Evolutionary conservation across 2,329 filamentous ascomycete species (phyloP).

Genomic region (Sporothrix brunneoviolacea): DNA sequence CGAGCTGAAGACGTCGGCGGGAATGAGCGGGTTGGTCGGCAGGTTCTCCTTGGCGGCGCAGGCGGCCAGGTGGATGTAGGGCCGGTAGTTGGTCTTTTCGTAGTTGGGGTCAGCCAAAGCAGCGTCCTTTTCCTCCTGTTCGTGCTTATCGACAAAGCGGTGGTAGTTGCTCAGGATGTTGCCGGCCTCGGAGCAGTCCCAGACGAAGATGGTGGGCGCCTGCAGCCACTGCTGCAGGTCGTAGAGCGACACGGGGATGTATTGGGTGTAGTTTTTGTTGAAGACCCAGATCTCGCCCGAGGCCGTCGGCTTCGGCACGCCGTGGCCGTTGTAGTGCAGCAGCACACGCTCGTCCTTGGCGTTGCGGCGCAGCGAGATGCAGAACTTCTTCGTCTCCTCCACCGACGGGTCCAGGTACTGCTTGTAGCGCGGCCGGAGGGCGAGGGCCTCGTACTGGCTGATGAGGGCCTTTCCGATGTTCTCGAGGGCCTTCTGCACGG

Average conservation of each 20-base stretch:
- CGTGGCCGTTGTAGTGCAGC: constrained; percentile 98
- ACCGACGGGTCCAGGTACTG: constrained; percentile 94
- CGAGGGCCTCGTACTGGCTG: constrained; percentile 90
- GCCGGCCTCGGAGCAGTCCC: constrained; percentile 94
- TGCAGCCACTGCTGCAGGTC: constrained; percentile 94
- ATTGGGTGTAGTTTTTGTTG: constrained; percentile 97
- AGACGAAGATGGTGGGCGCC: constrained; percentile 92
- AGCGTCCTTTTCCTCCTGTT: constrained; percentile 75
- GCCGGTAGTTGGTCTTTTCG: constrained; percentile 63
- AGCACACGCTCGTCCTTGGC: constrained; percentile 93
- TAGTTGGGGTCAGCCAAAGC: constrained; percentile 74
- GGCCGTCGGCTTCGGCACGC: constrained; percentile 88
- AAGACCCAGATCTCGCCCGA: constrained; percentile 99
- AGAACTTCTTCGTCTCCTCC: constrained; percentile 96
- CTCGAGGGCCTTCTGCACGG: constrained; percentile 78
- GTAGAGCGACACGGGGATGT: constrained; percentile 92
- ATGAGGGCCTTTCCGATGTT: constrained; percentile 96
- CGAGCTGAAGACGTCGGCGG: constrained; percentile 91
- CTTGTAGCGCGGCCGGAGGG: constrained; percentile 93
- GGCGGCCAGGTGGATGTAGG: constrained; percentile 83
- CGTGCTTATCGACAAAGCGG: constrained; percentile 89
- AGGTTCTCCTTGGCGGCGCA: constrained; percentile 87
- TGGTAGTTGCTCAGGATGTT: constrained; percentile 95
- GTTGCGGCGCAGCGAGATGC: constrained; percentile 79
- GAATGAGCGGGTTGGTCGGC: constrained; percentile 87